phyloP scores from a whole-genome alignment of 176 grass and related monocot genomes.

The Neostapfia colusana region DNA sequence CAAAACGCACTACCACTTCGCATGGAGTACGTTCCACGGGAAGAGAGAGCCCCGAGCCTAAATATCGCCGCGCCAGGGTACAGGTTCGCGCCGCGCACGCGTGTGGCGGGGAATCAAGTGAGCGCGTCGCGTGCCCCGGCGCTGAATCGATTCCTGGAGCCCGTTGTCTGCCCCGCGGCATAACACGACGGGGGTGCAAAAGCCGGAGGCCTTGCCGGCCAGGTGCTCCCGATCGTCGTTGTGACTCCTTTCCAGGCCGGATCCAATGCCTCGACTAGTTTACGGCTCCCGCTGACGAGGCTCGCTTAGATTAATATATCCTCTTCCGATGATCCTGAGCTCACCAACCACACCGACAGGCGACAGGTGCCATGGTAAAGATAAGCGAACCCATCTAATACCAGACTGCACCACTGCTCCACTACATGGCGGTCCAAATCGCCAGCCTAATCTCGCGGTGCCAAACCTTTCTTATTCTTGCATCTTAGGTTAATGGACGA shows the following conservation, averaged over 20 bases:
- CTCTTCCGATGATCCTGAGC: background rate
- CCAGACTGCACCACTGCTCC: background rate
- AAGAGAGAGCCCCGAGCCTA: background rate
- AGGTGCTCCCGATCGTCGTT: background rate
- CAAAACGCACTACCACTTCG: background rate
- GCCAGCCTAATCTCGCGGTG: background rate
- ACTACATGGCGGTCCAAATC: background rate
- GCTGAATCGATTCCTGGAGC: conserved; percentile 36
- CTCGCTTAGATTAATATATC: background rate
- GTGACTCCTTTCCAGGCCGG: conserved; percentile 12
- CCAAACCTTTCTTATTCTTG: background rate
- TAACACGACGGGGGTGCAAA: conserved; percentile 34
- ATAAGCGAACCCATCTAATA: background rate
- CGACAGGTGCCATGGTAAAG: background rate
- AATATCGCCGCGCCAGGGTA: background rate
- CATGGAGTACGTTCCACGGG: background rate
- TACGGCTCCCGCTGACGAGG: background rate
- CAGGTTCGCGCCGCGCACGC: background rate
- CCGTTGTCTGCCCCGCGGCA: conserved; percentile 31
- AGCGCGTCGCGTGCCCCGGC: conserved; percentile 25
- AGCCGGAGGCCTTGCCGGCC: conserved; percentile 19
- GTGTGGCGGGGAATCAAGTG: conserved; percentile 33
- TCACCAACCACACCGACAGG: background rate
- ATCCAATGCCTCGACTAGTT: conserved; percentile 46
- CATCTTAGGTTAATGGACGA: background rate